Evolutionary conservation across 805 yeast species (phyloP), one percentile per base, ranked within the genome.

Genomic region (Yueomyces sinensis): DNA sequence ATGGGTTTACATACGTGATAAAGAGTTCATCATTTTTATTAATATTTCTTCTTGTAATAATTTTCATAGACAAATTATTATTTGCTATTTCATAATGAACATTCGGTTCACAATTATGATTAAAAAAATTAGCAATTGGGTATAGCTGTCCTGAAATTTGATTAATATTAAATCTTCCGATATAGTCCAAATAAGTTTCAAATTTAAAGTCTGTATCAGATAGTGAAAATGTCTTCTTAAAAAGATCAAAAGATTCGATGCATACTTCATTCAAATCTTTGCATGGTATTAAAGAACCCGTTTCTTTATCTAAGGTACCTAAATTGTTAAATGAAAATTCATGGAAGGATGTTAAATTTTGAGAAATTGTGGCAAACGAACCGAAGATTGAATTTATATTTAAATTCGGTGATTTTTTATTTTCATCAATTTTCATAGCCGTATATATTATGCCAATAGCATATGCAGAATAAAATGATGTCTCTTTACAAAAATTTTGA

Each of bases 91-190:
- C 64, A 22, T 71, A 76, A 25, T 66, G 62, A 3, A 76, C 75
- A 46, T 76, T 82, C 2, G 91, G 87, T 29, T 67, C 73, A 59
- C 94, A 83, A 45, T 64, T 66, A 50, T 83, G 94, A 48, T 82
- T 82, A 46, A 82, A 58, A 48, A 80, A 81, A 0, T 91, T 73
- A 40, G 78, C 80, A 7, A 66, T 49, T 40, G 73, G 62, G 50
- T 64, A 82, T 14, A 81, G 47, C 32, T 74, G 70, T 2, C 79
- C 74, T 35, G 75, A 76, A 34, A 77, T 60, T 46, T 81, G 79
- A 56, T 82, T 82, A 45, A 82, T 70, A 54, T 81, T 79, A 49
- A 74, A 79, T 39, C 76, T 70, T 2, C 94, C 94, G 45, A 82
- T 55, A 56, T 72, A 72, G 37, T 54, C 58, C 52, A 80, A 52